Evolutionary conservation across 192 early-diverging fungal species (phyloP).

Genomic region (Glomus cerebriforme): DNA sequence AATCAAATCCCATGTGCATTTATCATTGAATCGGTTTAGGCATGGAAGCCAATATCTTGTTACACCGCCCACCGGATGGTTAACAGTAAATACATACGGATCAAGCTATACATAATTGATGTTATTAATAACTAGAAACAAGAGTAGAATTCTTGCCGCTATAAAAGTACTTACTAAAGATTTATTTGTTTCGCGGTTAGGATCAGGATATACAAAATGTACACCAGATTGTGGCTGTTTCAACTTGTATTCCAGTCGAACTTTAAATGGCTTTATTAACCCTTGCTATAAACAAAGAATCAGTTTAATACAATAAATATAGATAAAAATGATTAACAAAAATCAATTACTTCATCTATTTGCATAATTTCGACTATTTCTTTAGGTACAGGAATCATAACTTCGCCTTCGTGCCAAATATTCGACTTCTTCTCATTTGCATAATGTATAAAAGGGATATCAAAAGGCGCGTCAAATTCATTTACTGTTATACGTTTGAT

Average conservation of each 20-base stretch:
- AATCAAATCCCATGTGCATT: conserved; percentile 81
- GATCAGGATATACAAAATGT: conserved; percentile 13
- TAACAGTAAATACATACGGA: conserved; percentile 66
- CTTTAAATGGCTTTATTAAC: not conserved
- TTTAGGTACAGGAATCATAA: not conserved
- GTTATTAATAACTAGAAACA: not conserved
- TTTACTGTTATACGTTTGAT: not conserved
- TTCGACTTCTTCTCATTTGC: not conserved
- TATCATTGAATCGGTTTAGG: conserved; percentile 62
- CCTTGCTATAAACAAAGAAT: conserved; percentile 6
- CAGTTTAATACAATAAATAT: not conserved
- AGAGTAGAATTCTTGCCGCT: too few relatives aligned
- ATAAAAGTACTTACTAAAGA: not conserved
- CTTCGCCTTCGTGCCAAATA: not conserved
- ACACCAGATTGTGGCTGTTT: conserved; percentile 3
- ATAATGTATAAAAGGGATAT: not conserved
- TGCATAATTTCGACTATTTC: not conserved
- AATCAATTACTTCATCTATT: not conserved
- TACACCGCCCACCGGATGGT: conserved; percentile 63
- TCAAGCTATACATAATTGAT: conserved; percentile 8
- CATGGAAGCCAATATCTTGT: conserved; percentile 82
- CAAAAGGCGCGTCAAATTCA: not conserved
- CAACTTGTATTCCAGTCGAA: not conserved
- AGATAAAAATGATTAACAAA: not conserved
- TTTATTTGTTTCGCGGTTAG: not conserved